Base-by-base conservation (phyloP, 1,139 yeast species). In the Candida tropicalis region DNA sequence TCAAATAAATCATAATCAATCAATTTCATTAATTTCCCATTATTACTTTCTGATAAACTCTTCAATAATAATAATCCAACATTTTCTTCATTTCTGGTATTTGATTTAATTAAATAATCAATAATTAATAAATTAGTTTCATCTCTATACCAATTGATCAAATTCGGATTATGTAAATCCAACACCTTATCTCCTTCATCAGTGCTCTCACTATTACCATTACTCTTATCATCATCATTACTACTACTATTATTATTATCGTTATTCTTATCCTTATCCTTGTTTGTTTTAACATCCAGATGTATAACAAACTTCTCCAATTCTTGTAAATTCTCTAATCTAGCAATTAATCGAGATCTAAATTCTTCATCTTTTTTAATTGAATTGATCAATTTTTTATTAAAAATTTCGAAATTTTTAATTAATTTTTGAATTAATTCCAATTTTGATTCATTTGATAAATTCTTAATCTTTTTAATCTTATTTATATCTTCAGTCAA, bases 1-100 rank as follows among this genome's bases (percentile, higher is more conserved):
- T 75, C 63, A 38, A 77, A 71, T 16, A 84, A 68, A 52, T 84
- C 89, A 46, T 65, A 69, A 55, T 84, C 90, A 12, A 84, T 68
- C 10, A 81, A 61, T 41, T 76, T 67, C 37, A 68, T 66, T 32
- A 79, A 58, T 7, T 68, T 62, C 2, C 78, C 63, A 33, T 63
- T n/a, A n/a, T n/a, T 59, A 0, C 65, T 49, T 8, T 46, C 41
- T 1, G 64, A 52, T 24, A 73, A 61, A 24, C 68, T 68, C 25
- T 70, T 61, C 9, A 80, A 61, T 11, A 80, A 62, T 12, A 60
- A 48, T 2, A 70, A 54, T 1, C 85, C 85, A 1, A 73, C 55
- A 45, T 77, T 77, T 16, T 56, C 50, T 8, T 50, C 66, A 36
- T 49, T 56, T 31, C 51, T 55, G 27, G 54, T 58, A 53, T 74